Evolutionary conservation across 441 rosid species (phyloP), one percentile per base, ranked within the genome.

Genomic region (California macrophylla): DNA sequence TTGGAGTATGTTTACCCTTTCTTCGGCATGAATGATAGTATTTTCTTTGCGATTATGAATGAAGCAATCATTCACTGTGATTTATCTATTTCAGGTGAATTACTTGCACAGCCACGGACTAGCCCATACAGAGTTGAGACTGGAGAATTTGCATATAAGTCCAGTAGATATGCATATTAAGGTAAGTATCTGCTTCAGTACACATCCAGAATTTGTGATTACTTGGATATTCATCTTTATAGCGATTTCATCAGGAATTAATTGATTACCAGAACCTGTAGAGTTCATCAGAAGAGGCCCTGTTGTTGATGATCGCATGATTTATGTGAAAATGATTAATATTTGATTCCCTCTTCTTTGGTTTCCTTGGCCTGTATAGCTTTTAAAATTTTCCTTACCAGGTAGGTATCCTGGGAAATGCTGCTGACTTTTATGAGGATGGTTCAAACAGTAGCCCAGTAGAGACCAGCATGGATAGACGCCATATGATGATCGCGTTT

Each of bases 71-170:
- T 50, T 20, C 50, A 72, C 16, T 29, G 23, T 28, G 66, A 23
- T 66, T 66, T 71, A 63, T 72, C 26, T 45, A 67, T 50, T 73
- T 76, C 78, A 93, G 96, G 98, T 94, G 71, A 94, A 94, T 75
- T 94, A 91, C 89, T 86, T 94, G 85, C 98, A 94, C 72, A 89
- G 96, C 78, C 93, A 94, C 74, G 97, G 98, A 69, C 93, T 94
- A 77, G 97, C 97, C 63, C 98, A 94, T 84, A 91, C 98, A 3
- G 98, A 90, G 84, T 72, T 94, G 82, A 87, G 97, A 80, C 78
- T 93, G 81, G 97, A 93, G 82, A 93, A 91, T 82, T 93, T 93
- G 67, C 98, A 94, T 62, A 82, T 94, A 70, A 88, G 97, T 84
- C 98, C 96, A 1, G 90, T 90, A 71, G 98, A 94, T 75, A 82